Evolutionary conservation across 768 basidiomycete species (phyloP), one percentile per base, ranked within the genome.

Genomic region (Kwoniella heveanensis): DNA sequence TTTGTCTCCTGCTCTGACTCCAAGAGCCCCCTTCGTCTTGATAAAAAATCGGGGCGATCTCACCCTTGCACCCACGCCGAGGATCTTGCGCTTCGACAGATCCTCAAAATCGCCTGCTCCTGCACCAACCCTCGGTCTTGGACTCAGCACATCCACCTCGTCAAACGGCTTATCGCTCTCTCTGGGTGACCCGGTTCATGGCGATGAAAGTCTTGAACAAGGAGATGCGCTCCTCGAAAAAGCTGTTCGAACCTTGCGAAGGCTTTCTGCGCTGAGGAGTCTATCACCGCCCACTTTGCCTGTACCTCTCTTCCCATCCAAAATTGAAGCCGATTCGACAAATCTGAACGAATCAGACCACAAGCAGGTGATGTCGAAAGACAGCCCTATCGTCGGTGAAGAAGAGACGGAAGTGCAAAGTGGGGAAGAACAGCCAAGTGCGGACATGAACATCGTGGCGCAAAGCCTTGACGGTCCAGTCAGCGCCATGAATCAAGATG

Each of bases 201-300:
- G 19, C 8, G 8, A 8, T 17, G 39, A 44, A 17, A 44, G 19
- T 19, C 10, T 10, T 10, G 22, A 27, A 0, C 21, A 56, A 46
- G 61, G 47, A 54, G 61, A 56, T 36, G 54, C 22, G 21, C 25
- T 64, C 9, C 39, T 64, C 32, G 62, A 64, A 57, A 54, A 62
- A 36, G 60, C 60, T 56, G 60, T 55, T 26, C 48, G 54, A 37
- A 51, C 53, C 25, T 47, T 62, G 21, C 44, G 46, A 25, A 29
- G 53, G 26, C 30, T 62, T 22, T 62, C 60, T 21, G 52, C 54
- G 5, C 21, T 52, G 29, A 27, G 50, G n/a, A 60, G 58, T 24
- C 21, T 60, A n/a, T 60, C 58, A 4, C 58, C 58, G 2, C 39
- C 39, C 4, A 44, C 39, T 44, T 19, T 44, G 8, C 39, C 39